phyloP scores from a whole-genome alignment of 345 rosid species.

The Eutrema japonicum region DNA sequence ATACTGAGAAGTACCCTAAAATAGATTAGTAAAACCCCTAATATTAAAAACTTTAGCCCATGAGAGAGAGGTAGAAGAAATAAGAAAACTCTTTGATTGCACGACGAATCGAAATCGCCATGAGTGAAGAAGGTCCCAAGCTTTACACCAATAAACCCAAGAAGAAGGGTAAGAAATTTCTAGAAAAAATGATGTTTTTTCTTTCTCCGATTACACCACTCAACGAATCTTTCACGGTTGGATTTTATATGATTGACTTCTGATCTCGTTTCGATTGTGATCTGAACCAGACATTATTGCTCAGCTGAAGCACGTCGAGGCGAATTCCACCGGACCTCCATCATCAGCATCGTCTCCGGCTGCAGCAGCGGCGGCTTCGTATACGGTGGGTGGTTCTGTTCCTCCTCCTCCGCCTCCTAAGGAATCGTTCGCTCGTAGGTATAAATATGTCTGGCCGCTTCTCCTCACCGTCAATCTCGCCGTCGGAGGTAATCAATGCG shows the following conservation, averaged over 20 bases:
- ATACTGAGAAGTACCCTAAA: too few species aligned
- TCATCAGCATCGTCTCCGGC: conserved; percentile 49
- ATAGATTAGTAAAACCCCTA: conserved; percentile 15
- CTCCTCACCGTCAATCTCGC: conserved; percentile 73
- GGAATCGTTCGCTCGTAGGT: conserved; percentile 81
- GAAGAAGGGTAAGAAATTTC: conserved; percentile 50
- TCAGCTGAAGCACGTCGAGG: conserved; percentile 58
- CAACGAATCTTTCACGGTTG: conserved; percentile 30
- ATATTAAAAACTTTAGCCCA: background rate
- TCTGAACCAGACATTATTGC: conserved; percentile 49
- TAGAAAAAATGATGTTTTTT: background rate
- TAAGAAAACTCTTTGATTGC: background rate
- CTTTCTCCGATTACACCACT: conserved; percentile 19
- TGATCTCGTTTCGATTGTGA: conserved; percentile 35
- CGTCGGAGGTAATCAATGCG: conserved; percentile 64
- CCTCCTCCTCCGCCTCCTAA: conserved; percentile 69
- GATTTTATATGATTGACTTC: conserved; percentile 18
- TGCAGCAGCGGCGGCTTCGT: conserved; percentile 60
- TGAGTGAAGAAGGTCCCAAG: conserved; percentile 70
- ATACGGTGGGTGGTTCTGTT: conserved; percentile 57
- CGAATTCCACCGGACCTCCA: conserved; percentile 43
- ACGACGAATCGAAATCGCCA: conserved; percentile 31
- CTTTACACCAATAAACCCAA: conserved; percentile 75
- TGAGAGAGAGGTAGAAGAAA: conserved; percentile 1
- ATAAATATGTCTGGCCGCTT: conserved; percentile 84